Evolutionary conservation across 2,329 filamentous ascomycete species (phyloP), one percentile per base, ranked within the genome.

Genomic region (Alternaria tenuissima): DNA sequence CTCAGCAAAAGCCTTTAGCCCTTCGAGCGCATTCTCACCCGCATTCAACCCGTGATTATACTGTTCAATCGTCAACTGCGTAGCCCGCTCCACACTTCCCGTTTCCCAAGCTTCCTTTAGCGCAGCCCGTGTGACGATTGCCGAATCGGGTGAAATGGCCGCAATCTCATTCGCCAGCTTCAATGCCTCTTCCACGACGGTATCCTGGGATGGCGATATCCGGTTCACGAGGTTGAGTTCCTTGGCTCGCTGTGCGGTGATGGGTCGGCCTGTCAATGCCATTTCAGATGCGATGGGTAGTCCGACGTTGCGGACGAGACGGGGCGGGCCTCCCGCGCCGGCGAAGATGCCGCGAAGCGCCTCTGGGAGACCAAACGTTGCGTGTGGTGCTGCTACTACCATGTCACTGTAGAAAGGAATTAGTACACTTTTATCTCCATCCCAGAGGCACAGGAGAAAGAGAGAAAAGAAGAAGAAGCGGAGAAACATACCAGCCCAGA

Each of bases 281-380:
- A 86, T 80, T 62, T 86, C 84, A 14, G 78, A 80, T 3, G 83
- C 83, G 12, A 83, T 68, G 18, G 83, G 84, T 54, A 85, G 72
- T 34, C 84, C 81, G 20, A 80, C 74, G 5, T 78, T 83, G 30
- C 83, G 81, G 3, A 85, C 82, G 8, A 86, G 76, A 18, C 85
- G 80, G 3, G 84, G 81, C 7, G 86, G 78, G 9, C 83, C 84
- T 5, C 85, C 85, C 1, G 83, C 85, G 5, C 78, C 83, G 1
- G 85, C 83, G 36, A 81, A 85, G 32, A 87, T 80, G n/a, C 85
- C 85, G 18, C 84, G 81, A 55, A 82, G 81, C 3, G 82, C 84
- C 73, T 87, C 85, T 9, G 85, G 84, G 8, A 87, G 78, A 1
- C 80, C 83, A 59, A 87, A 87, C 0, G 76, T 81, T 5, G 85